Evolutionary conservation across 495 filamentous ascomycete genomes (phyloP).

Genomic region (Melanomma pulvis-pyrius): DNA sequence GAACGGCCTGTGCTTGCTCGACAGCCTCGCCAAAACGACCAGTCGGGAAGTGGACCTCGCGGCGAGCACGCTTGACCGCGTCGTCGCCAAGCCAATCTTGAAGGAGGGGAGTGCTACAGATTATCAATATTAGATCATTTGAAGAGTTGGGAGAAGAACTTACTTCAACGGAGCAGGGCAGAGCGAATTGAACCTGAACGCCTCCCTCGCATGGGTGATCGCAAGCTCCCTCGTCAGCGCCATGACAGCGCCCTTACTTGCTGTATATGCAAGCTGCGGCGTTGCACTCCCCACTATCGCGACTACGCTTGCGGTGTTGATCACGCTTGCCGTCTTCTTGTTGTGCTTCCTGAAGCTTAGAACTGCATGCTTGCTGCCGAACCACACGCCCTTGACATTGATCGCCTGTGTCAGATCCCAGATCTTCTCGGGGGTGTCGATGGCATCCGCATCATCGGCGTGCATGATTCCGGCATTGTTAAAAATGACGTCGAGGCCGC

Average conservation of each 20-base stretch:
- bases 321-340: slow-evolving; percentile 78
- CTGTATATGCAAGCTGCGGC: slow-evolving; percentile 93
- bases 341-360: slow-evolving; percentile 75
- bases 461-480: slow-evolving; percentile 99
- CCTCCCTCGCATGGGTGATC: slow-evolving; percentile 63
- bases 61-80: slow-evolving; percentile 74
- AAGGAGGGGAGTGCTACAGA: slow-evolving; percentile 67
- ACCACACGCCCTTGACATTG: slow-evolving; percentile 99
- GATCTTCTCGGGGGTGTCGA: slow-evolving; percentile 82
- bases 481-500: slow-evolving; percentile 94
- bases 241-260: slow-evolving; percentile 90
- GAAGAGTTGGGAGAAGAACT: slow-evolving; percentile 22
- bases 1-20: slow-evolving; percentile 90
- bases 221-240: slow-evolving; percentile 59
- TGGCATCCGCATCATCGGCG: slow-evolving; percentile 78
- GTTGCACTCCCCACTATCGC: slow-evolving; percentile 92
- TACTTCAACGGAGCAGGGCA: slow-evolving; percentile 92
- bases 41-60: slow-evolving; percentile 92
- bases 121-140: not conserved
- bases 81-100: slow-evolving; percentile 97
- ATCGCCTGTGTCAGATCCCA: slow-evolving; percentile 94
- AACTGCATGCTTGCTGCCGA: slow-evolving; percentile 90
- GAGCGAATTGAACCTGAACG: slow-evolving; percentile 83
- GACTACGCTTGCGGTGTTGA: slow-evolving; percentile 95
- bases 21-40: slow-evolving; percentile 96